These are phyloP conservation scores for Cutaneotrichosporon sp. DNA, from an alignment of 1,284 basidiomycete species.

Conservation along the genomic window DNA sequence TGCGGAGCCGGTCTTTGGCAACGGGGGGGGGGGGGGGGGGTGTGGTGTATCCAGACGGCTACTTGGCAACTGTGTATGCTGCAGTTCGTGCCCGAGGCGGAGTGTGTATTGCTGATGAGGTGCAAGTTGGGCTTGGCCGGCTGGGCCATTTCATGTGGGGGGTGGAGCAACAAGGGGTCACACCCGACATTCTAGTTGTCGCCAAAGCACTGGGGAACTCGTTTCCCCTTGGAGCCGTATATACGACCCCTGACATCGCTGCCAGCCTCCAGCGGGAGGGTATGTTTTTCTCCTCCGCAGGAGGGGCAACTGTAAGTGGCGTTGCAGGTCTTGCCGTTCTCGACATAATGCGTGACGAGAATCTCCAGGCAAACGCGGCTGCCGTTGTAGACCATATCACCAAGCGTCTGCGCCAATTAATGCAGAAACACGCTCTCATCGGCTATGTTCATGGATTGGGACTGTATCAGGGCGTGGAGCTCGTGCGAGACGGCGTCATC, in stretches of 20 bases:
- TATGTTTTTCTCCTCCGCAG: conserved; percentile 22
- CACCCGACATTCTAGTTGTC: conserved; percentile 10
- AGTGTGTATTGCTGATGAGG: conserved; percentile 15
- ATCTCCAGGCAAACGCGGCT: conserved; percentile 7
- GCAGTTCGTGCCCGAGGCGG: conserved; percentile 5
- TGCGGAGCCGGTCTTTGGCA: conserved; percentile 14
- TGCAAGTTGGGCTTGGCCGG: conserved; percentile 15
- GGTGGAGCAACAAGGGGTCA: neutral
- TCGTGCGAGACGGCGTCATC: neutral
- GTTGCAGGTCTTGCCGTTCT: conserved; percentile 15
- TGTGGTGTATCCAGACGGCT: conserved; percentile 2
- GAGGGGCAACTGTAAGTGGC: conserved; percentile 19
- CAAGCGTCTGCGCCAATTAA: neutral
- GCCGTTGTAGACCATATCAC: conserved; percentile 4
- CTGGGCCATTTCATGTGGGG: conserved; percentile 12
- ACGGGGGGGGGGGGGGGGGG: conserved; percentile 17
- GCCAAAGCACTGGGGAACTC: conserved; percentile 14
- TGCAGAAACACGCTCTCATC: neutral
- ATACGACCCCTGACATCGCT: conserved; percentile 11
- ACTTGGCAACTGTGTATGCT: conserved; percentile 2
- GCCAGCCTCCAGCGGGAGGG: conserved; percentile 8
- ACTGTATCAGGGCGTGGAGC: conserved; percentile 16
- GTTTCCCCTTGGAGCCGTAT: conserved; percentile 12
- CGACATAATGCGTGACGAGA: conserved; percentile 10
- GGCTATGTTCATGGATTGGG: conserved; percentile 12